Base-by-base conservation (phyloP, 202 grass and related monocot genomes). In the Bolboschoenoplectus hybrid region DNA sequence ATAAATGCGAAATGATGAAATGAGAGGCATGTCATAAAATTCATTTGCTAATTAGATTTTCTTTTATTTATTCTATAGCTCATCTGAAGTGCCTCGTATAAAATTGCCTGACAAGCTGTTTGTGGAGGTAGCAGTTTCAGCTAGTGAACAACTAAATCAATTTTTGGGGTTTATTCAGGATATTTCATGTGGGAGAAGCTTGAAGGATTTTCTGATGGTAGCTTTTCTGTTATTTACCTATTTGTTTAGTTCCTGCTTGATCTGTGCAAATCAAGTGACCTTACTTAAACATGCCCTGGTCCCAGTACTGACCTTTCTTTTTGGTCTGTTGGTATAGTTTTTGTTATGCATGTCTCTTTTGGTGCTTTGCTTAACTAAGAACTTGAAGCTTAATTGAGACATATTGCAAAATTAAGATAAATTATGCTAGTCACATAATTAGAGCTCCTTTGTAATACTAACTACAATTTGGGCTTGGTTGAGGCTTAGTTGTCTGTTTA, bases 161-260 rank as follows among this genome's bases (percentile, higher is more conserved):
- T 86, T 92, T 74, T 56, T 98, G 44, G 67, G 86, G 77, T 98
- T 90, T 68, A 87, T 95, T 91, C 96, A 98, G 88, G 96, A 95
- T 86, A 91, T 95, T 80, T 92, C 96, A 65, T 95, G 96, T 73
- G 91, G 86, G 84, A 90, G 86, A 89, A 94, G 93, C 86, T 74
- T 94, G 85, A 98, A 95, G 82, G 87, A 95, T 64, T 95, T 95
- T 77, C 67, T 94, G 17, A 34, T 95, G 87, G 96, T 95, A 98
- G 12, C 78, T 70, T 50, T 43, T 77, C 20, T 56, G 20, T 80
- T 80, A 82, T 41, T 62, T 1, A 2, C 14, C 50, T 47, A 7
- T 64, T 64, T 34, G 5, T 34, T 16, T 58, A 39, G 5, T 16
- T 55, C 36, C 12, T 56, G 10, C 32, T 77, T 77, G 6, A 40